Evolutionary conservation across 73 alveolate species (phyloP), one percentile per base, ranked within the genome.

Genomic region (Blepharisma stoltei): DNA sequence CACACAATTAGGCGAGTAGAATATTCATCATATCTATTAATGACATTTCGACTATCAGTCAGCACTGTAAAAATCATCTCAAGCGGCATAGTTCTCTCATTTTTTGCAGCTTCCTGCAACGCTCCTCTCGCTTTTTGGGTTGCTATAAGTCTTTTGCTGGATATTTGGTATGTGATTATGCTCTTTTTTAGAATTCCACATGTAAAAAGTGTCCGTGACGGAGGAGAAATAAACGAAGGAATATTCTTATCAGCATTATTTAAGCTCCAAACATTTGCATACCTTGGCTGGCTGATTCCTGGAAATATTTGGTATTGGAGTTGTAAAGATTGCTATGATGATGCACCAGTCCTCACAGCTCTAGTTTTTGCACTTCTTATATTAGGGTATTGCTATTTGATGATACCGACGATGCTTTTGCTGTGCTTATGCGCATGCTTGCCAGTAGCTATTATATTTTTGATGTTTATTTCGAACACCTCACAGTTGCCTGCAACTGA

Each of bases 301-400:
- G 66, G 66, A 52, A 52, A 52, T 52, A 20, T 52, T 11, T 52
- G 66, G 66, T 52, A 52, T 52, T 52, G 66, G 66, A 52, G 66
- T 14, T 52, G 66, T 52, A 20, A 52, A 14, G 66, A 52, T 52
- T 52, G 66, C 66, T 52, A 14, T 20, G 66, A 52, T 52, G 23
- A 52, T 4, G 66, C 66, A 14, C 66, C 66, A 14, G 66, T 20
- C n/a, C 66, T 52, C 4, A 52, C 66, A 1, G 66, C 66, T 0
- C 23, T 52, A 20, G 23, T 20, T 52, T 52, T 52, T 14, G 66
- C 66, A 2, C n/a, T 14, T 0, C 23, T 52, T 11, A 52, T 52
- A 52, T 52, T 52, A 52, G 66, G 66, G 66, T 52, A 52, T 52
- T 0, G n/a, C 0, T 52, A 52, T 52, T 52, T 52, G 23, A 11